A percentile compares a stretch with the other conserved stretches of the same genome.
These are phyloP conservation scores for Debaryomycetaceae sp. DNA, from an alignment of 1,139 yeast species.

Conservation along the genomic window DNA sequence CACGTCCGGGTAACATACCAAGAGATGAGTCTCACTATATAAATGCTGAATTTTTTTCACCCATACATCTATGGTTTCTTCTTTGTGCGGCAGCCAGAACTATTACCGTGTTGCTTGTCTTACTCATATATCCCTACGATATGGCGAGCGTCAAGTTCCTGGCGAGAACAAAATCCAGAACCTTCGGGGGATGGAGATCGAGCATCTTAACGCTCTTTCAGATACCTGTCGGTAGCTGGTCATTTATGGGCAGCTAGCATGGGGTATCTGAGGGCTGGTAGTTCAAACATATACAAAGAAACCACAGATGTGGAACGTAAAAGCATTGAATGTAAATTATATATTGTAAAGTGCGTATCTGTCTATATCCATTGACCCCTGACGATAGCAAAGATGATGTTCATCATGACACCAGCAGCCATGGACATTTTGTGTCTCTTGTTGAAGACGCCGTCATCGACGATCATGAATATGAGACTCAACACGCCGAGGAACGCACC, in stretches of 20 bases:
- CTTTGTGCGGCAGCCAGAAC: constrained; percentile 57
- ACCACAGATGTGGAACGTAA: neutral
- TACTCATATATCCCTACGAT: constrained; percentile 47
- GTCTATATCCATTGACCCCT: constrained; percentile 45
- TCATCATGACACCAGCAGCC: constrained; percentile 57
- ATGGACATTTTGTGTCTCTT: constrained; percentile 61
- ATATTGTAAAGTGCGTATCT: neutral
- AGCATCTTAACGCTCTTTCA: constrained; percentile 52
- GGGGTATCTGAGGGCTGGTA: constrained; percentile 47
- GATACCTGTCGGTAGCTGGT: constrained; percentile 15
- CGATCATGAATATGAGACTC: constrained; percentile 51
- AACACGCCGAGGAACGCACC: constrained; percentile 66
- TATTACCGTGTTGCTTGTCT: constrained; percentile 57
- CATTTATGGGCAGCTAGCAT: constrained; percentile 12
- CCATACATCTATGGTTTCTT: constrained; percentile 10
- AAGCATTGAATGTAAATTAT: neutral
- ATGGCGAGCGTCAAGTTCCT: constrained; percentile 55
- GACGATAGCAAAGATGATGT: constrained; percentile 54
- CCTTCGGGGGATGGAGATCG: constrained; percentile 23
- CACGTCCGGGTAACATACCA: constrained; percentile 14
- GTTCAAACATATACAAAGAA: constrained; percentile 36
- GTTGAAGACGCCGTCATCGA: constrained; percentile 55
- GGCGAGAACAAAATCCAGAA: constrained; percentile 46
- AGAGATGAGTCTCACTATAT: neutral
- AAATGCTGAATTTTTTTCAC: neutral